These are phyloP conservation scores for Kwoniella heveanensis DNA, from an alignment of 768 basidiomycete species.

Conservation along the genomic window DNA sequence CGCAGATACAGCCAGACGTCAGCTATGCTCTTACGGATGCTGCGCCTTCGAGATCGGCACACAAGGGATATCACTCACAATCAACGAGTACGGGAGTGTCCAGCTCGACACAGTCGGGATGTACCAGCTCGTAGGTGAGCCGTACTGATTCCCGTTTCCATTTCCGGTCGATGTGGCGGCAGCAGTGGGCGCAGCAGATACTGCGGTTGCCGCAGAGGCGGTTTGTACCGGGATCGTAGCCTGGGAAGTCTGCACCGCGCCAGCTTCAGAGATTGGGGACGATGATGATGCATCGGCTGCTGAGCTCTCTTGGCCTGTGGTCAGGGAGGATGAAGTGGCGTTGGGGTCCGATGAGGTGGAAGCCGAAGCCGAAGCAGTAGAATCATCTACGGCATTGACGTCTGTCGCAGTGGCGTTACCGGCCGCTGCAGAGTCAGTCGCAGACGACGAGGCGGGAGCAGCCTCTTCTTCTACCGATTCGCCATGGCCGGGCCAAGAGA, in stretches of 20 bases:
- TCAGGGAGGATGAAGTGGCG: not conserved
- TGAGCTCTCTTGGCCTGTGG: not conserved
- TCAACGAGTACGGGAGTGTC: not conserved
- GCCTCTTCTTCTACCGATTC: not conserved
- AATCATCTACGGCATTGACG: not conserved
- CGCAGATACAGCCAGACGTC: not conserved
- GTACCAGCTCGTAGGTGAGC: not conserved
- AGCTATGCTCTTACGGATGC: not conserved
- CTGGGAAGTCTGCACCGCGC: not conserved
- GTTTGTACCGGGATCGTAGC: not conserved
- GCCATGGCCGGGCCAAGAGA: slow-evolving; percentile 1
- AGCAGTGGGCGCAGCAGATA: not conserved
- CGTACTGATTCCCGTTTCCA: not conserved
- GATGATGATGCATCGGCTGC: not conserved
- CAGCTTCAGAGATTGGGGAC: not conserved
- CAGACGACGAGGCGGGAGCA: not conserved
- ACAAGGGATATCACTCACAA: not conserved
- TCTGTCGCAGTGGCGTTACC: not conserved
- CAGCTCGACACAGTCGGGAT: not conserved
- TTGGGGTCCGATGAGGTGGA: not conserved
- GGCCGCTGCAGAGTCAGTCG: not conserved
- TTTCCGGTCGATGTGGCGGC: too few relatives aligned
- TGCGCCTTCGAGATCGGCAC: not conserved
- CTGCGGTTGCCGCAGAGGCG: not conserved
- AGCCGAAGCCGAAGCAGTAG: not conserved